These are phyloP conservation scores for Gentiana straminea DNA, from an alignment of 257 asterid species.

Conservation along the genomic window DNA sequence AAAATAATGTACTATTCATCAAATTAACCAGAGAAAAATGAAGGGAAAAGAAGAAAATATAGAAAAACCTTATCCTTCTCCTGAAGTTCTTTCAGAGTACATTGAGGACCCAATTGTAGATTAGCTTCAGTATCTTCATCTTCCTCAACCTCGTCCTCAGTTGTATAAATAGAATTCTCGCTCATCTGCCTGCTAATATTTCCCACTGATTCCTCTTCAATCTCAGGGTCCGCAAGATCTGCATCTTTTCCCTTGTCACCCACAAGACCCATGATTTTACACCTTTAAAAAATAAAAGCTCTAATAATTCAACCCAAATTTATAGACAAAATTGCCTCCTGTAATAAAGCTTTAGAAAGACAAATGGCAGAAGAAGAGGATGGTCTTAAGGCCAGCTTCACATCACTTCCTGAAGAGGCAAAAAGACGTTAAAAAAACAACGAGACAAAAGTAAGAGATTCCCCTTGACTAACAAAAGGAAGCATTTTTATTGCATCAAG, in stretches of 20 bases:
- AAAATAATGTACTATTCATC: not conserved
- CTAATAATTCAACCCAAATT: constrained; percentile 50
- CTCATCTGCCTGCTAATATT: constrained; percentile 44
- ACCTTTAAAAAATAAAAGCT: constrained; percentile 38
- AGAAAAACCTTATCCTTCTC: constrained; percentile 53
- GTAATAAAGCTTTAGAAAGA: not conserved
- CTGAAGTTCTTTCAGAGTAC: constrained; percentile 47
- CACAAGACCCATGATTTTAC: constrained; percentile 75
- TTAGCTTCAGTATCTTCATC: constrained; percentile 36
- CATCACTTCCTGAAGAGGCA: not conserved
- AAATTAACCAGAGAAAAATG: not conserved
- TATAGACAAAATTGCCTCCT: constrained; percentile 30
- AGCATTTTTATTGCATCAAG: not conserved
- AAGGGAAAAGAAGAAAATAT: not conserved
- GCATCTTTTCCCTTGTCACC: constrained; percentile 15
- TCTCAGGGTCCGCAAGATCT: constrained; percentile 27
- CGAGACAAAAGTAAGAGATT: not conserved
- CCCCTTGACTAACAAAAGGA: constrained; percentile 1
- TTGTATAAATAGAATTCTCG: constrained; percentile 30
- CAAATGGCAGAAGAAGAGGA: constrained; percentile 5
- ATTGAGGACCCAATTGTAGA: constrained; percentile 50
- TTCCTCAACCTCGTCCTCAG: constrained; percentile 41
- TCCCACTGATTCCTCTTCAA: constrained; percentile 30
- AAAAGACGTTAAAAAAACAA: constrained; percentile 2
- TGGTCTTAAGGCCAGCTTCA: too few species aligned